Evolutionary conservation across 2,329 filamentous ascomycete species (phyloP).

Genomic region (Exophiala mesophila): DNA sequence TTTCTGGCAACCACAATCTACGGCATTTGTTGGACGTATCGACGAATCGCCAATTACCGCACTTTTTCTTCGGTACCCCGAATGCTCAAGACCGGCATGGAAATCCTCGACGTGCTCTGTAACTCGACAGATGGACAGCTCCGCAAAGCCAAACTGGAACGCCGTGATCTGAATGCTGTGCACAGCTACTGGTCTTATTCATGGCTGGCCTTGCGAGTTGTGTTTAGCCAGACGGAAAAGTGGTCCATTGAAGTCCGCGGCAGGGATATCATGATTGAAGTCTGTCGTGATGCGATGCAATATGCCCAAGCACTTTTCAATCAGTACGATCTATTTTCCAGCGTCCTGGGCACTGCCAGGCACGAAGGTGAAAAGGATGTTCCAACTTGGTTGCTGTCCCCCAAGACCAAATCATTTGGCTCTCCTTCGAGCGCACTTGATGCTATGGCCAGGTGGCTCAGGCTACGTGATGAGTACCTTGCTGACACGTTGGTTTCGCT

Average conservation of each 20-base stretch:
- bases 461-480: constrained; percentile 81
- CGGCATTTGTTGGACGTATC: constrained; percentile 53
- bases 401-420: constrained; percentile 13
- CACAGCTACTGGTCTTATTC: constrained; percentile 76
- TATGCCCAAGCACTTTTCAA: constrained; percentile 81
- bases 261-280: constrained; percentile 77
- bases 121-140: constrained; percentile 59
- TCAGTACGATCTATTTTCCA: constrained; percentile 77
- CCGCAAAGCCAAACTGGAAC: constrained; percentile 52
- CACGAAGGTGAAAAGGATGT: constrained; percentile 37
- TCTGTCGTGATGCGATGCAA: constrained; percentile 92
- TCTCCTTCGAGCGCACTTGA: constrained; percentile 62
- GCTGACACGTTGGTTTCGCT: constrained; percentile 76
- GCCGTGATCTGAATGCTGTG: constrained; percentile 60
- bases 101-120: constrained; percentile 60
- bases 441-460: constrained; percentile 77
- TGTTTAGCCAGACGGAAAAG: constrained; percentile 74
- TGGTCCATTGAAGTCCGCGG: constrained; percentile 71
- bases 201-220: constrained; percentile 75
- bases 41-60: constrained; percentile 51
- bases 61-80: constrained; percentile 57
- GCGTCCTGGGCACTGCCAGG: constrained; percentile 54
- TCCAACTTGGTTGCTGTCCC: constrained; percentile 53
- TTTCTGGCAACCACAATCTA: constrained; percentile 54
- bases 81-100: constrained; percentile 57